Evolutionary conservation across 306 rosid genomes (phyloP).

Genomic region (Vicia sativa): DNA sequence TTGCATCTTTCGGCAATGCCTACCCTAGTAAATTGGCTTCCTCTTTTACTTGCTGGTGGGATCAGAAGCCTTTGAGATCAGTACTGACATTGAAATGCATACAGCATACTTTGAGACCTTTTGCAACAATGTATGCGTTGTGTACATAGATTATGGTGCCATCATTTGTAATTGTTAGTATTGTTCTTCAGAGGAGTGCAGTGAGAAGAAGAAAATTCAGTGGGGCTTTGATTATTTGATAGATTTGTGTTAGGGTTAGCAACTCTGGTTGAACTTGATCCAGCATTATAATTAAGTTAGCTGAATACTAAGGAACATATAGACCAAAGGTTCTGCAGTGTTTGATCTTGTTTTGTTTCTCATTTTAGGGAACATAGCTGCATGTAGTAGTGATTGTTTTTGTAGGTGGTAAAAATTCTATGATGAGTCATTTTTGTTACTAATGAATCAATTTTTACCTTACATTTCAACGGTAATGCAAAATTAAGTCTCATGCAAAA

Average conservation of each 20-base stretch:
- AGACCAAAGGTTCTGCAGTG: conserved; percentile 2
- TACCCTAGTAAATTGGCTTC: conserved; percentile 14
- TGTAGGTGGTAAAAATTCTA: background rate
- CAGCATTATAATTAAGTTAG: conserved; percentile 7
- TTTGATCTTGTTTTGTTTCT: background rate
- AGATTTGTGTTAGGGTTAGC: conserved; percentile 16
- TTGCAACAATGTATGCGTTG: conserved; percentile 4
- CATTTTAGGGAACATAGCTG: too few relatives aligned
- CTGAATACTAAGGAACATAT: conserved; percentile 5
- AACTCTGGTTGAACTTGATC: conserved; percentile 18
- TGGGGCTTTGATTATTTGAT: conserved; percentile 13
- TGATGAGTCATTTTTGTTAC: too few relatives aligned
- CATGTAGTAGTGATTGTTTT: background rate
- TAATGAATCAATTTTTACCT: too few relatives aligned
- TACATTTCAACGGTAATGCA: too few relatives aligned
- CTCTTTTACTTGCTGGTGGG: conserved; percentile 26
- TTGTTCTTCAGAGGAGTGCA: background rate
- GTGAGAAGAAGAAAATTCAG: conserved; percentile 25
- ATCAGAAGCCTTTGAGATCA: conserved; percentile 25
- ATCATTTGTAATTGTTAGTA: conserved; percentile 6
- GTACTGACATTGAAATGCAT: conserved; percentile 31
- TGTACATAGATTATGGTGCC: conserved; percentile 29
- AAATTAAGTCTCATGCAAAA: too few relatives aligned
- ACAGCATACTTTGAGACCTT: conserved; percentile 28
- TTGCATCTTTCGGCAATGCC: conserved; percentile 16